phyloP scores from a whole-genome alignment of 179 eudicot genomes.

The Nepenthes alata region DNA sequence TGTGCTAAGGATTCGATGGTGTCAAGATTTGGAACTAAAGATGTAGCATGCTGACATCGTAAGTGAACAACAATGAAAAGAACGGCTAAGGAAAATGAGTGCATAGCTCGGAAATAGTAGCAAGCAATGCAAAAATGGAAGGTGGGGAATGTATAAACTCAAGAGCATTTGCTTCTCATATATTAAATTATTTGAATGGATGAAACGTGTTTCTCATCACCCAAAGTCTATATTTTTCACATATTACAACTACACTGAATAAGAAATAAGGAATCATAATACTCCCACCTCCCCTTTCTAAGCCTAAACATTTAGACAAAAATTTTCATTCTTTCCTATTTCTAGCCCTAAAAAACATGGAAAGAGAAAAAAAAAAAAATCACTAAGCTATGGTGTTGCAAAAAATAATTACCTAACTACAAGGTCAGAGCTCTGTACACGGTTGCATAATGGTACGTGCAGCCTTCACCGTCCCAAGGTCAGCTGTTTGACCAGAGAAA shows the following conservation, averaged over 20 bases:
- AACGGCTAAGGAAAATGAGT: too few relatives aligned
- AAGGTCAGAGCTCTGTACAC: constrained; percentile 2
- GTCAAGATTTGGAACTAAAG: too few relatives aligned
- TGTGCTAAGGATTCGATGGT: too few relatives aligned
- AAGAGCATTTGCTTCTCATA: not conserved
- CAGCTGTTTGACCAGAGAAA: not conserved
- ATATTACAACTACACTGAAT: not conserved
- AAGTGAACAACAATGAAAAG: too few relatives aligned
- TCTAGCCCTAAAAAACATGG: not conserved
- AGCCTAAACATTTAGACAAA: not conserved
- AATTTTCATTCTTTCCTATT: not conserved
- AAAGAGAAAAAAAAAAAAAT: not conserved
- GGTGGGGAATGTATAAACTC: too few relatives aligned
- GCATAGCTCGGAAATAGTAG: too few relatives aligned
- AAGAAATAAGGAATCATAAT: not conserved
- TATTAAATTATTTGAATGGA: not conserved
- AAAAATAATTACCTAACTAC: not conserved
- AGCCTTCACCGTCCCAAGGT: not conserved
- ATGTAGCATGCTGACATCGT: too few relatives aligned
- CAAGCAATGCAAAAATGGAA: too few relatives aligned
- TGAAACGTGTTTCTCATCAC: not conserved
- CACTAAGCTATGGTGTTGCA: not conserved
- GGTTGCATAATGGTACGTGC: not conserved
- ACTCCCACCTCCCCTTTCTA: not conserved
- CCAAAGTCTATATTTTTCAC: not conserved